Percentiles rank a stretch among this genome's conserved stretches.
phyloP scores from a whole-genome alignment of 2,329 filamentous ascomycete species.

The Penicillium sp. region DNA sequence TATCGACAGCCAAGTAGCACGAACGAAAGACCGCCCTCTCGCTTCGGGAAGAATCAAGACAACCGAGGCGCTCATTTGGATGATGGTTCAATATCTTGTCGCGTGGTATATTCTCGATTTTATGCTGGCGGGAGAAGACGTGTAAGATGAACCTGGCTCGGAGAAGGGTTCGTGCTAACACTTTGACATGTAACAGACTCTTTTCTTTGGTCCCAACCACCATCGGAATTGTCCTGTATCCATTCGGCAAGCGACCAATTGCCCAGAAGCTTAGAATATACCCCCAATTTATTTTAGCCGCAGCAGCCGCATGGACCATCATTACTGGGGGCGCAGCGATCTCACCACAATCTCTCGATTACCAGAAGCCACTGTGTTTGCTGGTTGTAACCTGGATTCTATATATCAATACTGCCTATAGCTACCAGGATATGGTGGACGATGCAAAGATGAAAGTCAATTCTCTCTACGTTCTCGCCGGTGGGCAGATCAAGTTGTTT shows the following conservation, averaged over 20 bases:
- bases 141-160: background rate
- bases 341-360: background rate
- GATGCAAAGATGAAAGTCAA: background rate
- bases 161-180: background rate
- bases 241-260: background rate
- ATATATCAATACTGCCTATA: background rate
- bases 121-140: background rate
- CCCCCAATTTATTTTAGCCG: background rate
- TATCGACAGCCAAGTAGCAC: background rate
- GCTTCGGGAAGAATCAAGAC: background rate
- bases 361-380: background rate
- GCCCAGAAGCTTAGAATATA: background rate
- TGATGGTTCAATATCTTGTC: background rate
- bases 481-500: background rate
- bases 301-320: background rate
- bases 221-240: background rate
- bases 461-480: background rate
- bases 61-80: background rate
- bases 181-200: background rate
- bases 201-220: background rate
- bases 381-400: background rate
- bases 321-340: background rate
- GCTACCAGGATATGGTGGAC: background rate
- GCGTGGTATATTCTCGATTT: background rate
- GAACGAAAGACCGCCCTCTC: background rate